A percentile compares a stretch with the other conserved stretches of the same genome.
phyloP scores from a whole-genome alignment of 2,329 filamentous ascomycete species.

The Xylaria hypoxylon region DNA sequence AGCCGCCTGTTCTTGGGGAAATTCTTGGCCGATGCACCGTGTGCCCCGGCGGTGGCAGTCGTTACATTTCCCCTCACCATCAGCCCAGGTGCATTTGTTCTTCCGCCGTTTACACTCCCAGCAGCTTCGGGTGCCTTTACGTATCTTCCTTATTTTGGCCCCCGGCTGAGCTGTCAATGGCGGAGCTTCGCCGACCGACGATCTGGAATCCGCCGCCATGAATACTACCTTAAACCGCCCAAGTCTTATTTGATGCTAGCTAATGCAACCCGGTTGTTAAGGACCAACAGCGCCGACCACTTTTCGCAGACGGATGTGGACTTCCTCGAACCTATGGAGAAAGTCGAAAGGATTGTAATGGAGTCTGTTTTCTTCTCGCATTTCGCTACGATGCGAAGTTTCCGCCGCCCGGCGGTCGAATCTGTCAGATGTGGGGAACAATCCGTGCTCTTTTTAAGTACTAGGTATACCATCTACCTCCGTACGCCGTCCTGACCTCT shows the following conservation, averaged over 20 bases:
- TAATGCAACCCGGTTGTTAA: neutral
- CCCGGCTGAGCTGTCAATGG: conserved; percentile 10
- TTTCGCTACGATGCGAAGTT: neutral
- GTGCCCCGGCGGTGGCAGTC: conserved; percentile 32
- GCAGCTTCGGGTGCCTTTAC: conserved; percentile 38
- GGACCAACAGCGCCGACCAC: neutral
- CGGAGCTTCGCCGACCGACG: conserved; percentile 15
- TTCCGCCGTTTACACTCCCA: conserved; percentile 41
- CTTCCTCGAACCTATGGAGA: conserved; percentile 1
- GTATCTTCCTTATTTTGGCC: conserved; percentile 30
- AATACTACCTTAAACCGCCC: too few relatives aligned
- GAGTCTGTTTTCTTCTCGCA: neutral
- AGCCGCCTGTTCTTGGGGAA: conserved; percentile 19
- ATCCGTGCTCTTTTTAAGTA: neutral
- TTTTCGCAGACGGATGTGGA: neutral
- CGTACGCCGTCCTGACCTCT: neutral
- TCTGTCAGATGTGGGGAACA: conserved; percentile 26
- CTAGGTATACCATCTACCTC: neutral
- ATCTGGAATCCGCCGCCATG: conserved; percentile 19
- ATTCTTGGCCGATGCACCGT: conserved; percentile 33
- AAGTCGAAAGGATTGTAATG: neutral
- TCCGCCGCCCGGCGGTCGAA: conserved; percentile 39
- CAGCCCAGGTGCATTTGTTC: conserved; percentile 35
- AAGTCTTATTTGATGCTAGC: conserved; percentile 4
- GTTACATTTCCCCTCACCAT: conserved; percentile 28